A percentile compares a stretch with the other conserved stretches of the same genome.
These are phyloP conservation scores for Emergomyces orientalis DNA, from an alignment of 2,329 filamentous ascomycete species.

Conservation along the genomic window DNA sequence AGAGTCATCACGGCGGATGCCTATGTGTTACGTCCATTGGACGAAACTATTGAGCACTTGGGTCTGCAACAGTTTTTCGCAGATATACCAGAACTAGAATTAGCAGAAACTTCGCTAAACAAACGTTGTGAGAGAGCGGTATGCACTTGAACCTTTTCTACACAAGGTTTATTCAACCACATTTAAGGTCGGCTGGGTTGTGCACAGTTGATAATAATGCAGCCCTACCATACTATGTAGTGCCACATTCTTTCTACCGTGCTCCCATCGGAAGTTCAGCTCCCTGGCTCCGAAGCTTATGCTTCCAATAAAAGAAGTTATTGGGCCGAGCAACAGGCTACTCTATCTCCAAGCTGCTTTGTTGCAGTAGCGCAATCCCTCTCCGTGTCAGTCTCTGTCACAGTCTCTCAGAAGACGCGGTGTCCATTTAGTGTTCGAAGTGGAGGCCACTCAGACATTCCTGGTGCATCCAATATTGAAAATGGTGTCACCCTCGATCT, in stretches of 20 bases:
- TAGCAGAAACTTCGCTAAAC: background rate
- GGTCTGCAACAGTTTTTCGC: constrained; percentile 3
- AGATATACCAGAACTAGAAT: background rate
- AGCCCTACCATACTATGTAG: background rate
- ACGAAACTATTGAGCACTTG: constrained; percentile 6
- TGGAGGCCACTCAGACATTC: constrained; percentile 33
- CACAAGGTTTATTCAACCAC: background rate
- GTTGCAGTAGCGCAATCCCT: background rate
- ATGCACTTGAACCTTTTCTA: background rate
- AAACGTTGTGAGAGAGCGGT: background rate
- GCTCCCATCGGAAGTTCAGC: constrained; percentile 7
- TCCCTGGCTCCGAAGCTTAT: constrained; percentile 7
- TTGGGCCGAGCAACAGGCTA: constrained; percentile 3
- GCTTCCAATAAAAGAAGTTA: constrained; percentile 7
- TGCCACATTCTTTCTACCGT: constrained; percentile 4
- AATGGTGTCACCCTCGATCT: constrained; percentile 36
- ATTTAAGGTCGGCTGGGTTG: background rate
- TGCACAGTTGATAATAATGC: background rate
- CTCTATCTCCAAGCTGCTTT: constrained; percentile 3
- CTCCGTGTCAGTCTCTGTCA: background rate
- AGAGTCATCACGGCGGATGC: background rate
- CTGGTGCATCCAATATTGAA: constrained; percentile 32
- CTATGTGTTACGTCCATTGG: constrained; percentile 7
- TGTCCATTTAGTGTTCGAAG: constrained; percentile 25
- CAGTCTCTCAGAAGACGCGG: background rate